A percentile compares a stretch with the other conserved stretches of the same genome.
Evolutionary conservation across 2,329 filamentous ascomycete species (phyloP).

Genomic region (Whalleya microplaca): DNA sequence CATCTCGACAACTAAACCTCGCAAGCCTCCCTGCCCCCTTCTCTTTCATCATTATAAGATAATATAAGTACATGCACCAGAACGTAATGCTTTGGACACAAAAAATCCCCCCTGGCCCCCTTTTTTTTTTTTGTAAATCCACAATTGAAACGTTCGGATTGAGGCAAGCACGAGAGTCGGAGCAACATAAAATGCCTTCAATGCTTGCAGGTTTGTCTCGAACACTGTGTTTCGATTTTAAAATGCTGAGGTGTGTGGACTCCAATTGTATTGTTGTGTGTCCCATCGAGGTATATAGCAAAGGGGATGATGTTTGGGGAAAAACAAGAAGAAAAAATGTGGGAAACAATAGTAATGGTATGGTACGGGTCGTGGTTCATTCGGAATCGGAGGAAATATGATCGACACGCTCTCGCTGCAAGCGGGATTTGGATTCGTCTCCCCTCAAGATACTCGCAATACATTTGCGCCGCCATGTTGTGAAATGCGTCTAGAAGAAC

Average conservation of each 20-base stretch:
- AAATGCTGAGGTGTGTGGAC: constrained; percentile 7
- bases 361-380: constrained; percentile 15
- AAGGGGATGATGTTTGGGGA: constrained; percentile 8
- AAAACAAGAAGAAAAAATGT: not conserved
- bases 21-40: too few species aligned
- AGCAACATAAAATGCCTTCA: constrained; percentile 12
- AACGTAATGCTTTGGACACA: constrained; percentile 19
- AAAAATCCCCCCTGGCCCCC: constrained; percentile 9
- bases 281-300: constrained; percentile 24
- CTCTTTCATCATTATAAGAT: constrained; percentile 30
- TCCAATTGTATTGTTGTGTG: too few species aligned
- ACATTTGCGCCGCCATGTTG: constrained; percentile 24
- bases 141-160: constrained; percentile 1
- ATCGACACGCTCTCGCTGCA: constrained; percentile 20
- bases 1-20: not conserved
- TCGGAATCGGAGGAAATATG: constrained; percentile 8
- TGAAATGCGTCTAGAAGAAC: constrained; percentile 21
- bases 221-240: constrained; percentile 1
- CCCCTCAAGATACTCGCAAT: constrained; percentile 18
- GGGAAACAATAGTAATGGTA: not conserved
- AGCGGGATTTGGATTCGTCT: constrained; percentile 17
- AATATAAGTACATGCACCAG: constrained; percentile 32
- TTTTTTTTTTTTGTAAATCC: constrained; percentile 4
- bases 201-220: constrained; percentile 1
- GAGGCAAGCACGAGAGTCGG: constrained; percentile 5